A percentile compares a stretch with the other conserved stretches of the same genome.
Evolutionary conservation across 2,329 filamentous ascomycete species (phyloP).

Genomic region (Pseudocercospora ulei): DNA sequence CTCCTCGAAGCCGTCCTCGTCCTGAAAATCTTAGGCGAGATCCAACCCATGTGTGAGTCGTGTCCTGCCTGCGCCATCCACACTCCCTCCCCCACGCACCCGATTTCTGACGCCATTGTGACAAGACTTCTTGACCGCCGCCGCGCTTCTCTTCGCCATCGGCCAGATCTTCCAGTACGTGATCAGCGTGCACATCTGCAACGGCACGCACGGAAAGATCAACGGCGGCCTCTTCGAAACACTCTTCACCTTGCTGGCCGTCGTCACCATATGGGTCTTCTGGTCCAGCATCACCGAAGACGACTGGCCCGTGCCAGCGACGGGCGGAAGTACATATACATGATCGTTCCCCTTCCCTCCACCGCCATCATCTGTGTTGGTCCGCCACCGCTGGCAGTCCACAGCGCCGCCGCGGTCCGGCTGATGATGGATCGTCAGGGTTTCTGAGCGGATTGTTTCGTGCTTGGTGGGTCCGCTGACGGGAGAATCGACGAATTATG

Average conservation of each 20-base stretch:
- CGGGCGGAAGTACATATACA: constrained; percentile 36
- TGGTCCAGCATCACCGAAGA: constrained; percentile 99
- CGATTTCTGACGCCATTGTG: constrained; percentile 15
- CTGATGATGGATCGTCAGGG: constrained; percentile 2
- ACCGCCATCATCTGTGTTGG: too few relatives aligned
- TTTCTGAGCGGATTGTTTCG: neutral
- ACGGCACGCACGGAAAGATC: constrained; percentile 71
- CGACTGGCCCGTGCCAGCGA: constrained; percentile 66
- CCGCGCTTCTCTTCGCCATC: constrained; percentile 73
- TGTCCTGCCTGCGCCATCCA: too few relatives aligned
- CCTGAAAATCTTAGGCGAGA: constrained; percentile 73
- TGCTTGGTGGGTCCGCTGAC: constrained; percentile 6
- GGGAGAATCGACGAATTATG: constrained; percentile 8
- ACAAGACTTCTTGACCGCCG: constrained; percentile 61
- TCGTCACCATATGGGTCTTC: constrained; percentile 81
- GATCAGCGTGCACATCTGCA: constrained; percentile 81
- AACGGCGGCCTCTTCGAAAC: constrained; percentile 90
- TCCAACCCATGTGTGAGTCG: constrained; percentile 71
- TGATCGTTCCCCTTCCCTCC: too few relatives aligned
- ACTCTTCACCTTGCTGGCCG: constrained; percentile 76
- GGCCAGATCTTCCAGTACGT: constrained; percentile 96
- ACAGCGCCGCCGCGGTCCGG: constrained; percentile 3
- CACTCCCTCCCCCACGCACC: too few relatives aligned
- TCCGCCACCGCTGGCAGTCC: constrained; percentile 9
- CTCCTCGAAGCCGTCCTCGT: constrained; percentile 75